Percentiles rank a stretch among this genome's conserved stretches.
Conservation (phyloP, 2,329 filamentous ascomycete species). For the Arthrinium phaeospermum region DNA sequence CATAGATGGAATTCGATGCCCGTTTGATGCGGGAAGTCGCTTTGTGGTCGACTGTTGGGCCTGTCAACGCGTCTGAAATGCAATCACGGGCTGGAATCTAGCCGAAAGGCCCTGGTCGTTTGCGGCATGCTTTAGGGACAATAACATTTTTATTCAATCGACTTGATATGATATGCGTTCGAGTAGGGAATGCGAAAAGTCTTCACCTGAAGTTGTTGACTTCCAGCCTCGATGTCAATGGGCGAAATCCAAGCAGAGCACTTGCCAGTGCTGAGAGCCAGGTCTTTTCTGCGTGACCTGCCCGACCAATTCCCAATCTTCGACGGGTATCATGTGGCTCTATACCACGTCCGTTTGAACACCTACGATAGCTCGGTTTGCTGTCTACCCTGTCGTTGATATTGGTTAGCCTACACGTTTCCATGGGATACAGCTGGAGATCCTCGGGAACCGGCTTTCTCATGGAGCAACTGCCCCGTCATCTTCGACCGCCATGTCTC, state of each 20-base stretch:
- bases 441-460: neutral
- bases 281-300: neutral
- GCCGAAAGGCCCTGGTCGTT: no score
- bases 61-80: neutral
- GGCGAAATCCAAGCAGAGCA: neutral
- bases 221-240: neutral
- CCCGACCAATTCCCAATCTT: neutral
- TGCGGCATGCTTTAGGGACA: neutral
- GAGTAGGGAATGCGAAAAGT: neutral
- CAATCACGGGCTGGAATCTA: neutral
- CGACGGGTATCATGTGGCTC: neutral
- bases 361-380: neutral
- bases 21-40: neutral
- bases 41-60: neutral
- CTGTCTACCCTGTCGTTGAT: neutral
- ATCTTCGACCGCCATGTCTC: neutral
- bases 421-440: neutral
- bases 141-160: neutral
- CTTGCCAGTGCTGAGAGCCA: neutral
- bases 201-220: neutral
- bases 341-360: neutral
- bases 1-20: neutral
- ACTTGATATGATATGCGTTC: neutral
- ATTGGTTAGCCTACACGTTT: neutral
- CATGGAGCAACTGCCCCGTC: neutral